Evolutionary conservation across 2,329 filamentous ascomycete species (phyloP), one percentile per base, ranked within the genome.

Genomic region (Fusarium sp.): DNA sequence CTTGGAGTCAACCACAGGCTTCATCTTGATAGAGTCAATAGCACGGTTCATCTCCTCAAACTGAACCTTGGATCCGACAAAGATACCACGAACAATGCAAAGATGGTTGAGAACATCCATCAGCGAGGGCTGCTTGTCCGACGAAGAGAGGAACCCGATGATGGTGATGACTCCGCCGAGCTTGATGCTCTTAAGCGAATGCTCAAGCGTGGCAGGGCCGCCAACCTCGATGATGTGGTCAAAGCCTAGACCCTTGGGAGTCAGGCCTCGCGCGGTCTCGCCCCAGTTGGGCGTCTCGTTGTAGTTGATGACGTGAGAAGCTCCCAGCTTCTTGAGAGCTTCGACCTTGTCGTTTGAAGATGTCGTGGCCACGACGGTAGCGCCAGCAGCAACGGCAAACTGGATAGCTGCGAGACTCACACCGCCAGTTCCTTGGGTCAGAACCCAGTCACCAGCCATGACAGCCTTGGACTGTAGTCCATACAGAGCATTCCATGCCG

Each of bases 401-500:
- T 84, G 83, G 1, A 84, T 82, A 2, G 83, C 81, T 37, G 85
- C 83, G 23, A 85, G 78, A 45, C 79, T 81, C 4, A 87, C 85
- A 4, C 85, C 85, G 1, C 85, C 84, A 1, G 84, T 85, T 9
- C 85, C 85, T 63, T 84, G 83, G 0, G 82, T 83, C 9, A 87
- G 77, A 0, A 86, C 82, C 67, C 77, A 80, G 9, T 85, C 77
- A 1, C 83, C 83, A 0, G 82, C 76, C 4, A 61, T 73, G 25
- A 83, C 50, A 2, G 73, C 64, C 82, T 18, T 84, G 2, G 59
- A 68, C 13, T n/a, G 23, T 73, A 87, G 54, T 0, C 89, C 88
- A 60, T 87, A 90, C 5, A 91, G 79, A 8, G 87, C 87, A 73
- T 91, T 91, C 89, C 88, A 91, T 2, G 88, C 87, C 1, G 88